Evolutionary conservation across 73 alveolate genomes (phyloP).

Genomic region (Durusdinium trenchii): DNA sequence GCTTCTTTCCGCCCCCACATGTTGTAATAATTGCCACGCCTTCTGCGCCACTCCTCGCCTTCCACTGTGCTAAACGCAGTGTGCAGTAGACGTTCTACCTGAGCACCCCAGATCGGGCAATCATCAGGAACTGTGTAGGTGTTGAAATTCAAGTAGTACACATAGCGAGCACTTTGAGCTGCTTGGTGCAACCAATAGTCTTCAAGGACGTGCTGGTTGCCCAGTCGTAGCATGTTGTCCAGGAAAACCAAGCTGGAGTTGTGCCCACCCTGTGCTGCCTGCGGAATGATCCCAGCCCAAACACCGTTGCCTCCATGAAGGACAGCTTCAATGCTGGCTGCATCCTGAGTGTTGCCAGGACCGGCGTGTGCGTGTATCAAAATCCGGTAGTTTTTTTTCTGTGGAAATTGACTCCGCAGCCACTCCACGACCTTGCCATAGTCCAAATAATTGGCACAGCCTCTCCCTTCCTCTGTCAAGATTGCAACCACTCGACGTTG

Average conservation of each 20-base stretch:
- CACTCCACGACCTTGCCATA: constrained; percentile 12
- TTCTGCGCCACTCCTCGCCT: constrained; percentile 51
- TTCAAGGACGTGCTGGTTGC: constrained; percentile 26
- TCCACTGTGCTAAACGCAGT: constrained; percentile 18
- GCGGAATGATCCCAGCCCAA: constrained; percentile 58
- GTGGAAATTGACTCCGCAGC: constrained; percentile 41
- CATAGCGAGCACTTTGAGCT: constrained; percentile 14
- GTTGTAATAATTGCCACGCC: background rate
- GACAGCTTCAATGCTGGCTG: constrained; percentile 35
- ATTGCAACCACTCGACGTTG: constrained; percentile 51
- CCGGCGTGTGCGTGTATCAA: constrained; percentile 65
- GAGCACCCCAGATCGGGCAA: constrained; percentile 53
- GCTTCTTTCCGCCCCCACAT: background rate
- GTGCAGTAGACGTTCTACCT: background rate
- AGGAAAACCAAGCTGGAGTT: constrained; percentile 32
- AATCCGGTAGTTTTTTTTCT: background rate
- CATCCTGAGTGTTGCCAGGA: constrained; percentile 36
- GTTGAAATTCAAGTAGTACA: constrained; percentile 45
- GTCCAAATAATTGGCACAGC: constrained; percentile 29
- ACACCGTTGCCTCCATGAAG: constrained; percentile 42
- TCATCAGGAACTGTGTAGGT: background rate
- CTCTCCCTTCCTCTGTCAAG: constrained; percentile 42
- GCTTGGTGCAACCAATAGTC: constrained; percentile 16
- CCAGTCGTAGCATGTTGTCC: constrained; percentile 20
- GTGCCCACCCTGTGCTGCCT: constrained; percentile 63